Conservation (phyloP, 2,329 filamentous ascomycete species). For the Chrysoporthe deuterocubensis region DNA sequence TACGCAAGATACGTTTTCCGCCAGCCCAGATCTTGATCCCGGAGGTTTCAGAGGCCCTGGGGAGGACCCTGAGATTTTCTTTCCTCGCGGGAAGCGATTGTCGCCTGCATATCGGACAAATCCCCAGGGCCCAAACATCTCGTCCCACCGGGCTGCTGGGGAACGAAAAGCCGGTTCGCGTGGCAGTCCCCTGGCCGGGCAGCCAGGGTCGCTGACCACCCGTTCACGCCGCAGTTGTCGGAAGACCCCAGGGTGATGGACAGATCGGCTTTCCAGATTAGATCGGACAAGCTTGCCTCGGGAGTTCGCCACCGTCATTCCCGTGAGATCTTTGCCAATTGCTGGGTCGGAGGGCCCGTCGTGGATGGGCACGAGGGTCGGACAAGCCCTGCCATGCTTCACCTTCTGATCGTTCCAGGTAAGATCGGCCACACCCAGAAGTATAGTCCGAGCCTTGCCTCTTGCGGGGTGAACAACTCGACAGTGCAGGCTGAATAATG, state of each 20-base stretch:
- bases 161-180: constrained; percentile 19
- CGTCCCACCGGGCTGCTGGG: not conserved
- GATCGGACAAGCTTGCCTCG: constrained; percentile 9
- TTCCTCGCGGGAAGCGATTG: not conserved
- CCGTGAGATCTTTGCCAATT: not conserved
- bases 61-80: not conserved
- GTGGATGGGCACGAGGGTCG: not conserved
- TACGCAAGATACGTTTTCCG: not conserved
- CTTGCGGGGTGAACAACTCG: not conserved
- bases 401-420: not conserved
- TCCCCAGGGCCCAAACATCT: not conserved
- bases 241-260: constrained; percentile 18
- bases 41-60: constrained; percentile 4
- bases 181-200: constrained; percentile 13
- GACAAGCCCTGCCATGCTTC: not conserved
- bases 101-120: constrained; percentile 7
- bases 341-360: not conserved
- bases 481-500: not conserved
- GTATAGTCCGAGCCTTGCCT: not conserved
- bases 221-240: not conserved
- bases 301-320: not conserved
- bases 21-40: not conserved
- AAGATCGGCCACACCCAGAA: not conserved
- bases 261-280: constrained; percentile 25
- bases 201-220: constrained; percentile 5